Percentiles rank a stretch among this genome's conserved stretches.
Evolutionary conservation across 345 rosid species (phyloP).

Genomic region (Nephelium lappaceum): DNA sequence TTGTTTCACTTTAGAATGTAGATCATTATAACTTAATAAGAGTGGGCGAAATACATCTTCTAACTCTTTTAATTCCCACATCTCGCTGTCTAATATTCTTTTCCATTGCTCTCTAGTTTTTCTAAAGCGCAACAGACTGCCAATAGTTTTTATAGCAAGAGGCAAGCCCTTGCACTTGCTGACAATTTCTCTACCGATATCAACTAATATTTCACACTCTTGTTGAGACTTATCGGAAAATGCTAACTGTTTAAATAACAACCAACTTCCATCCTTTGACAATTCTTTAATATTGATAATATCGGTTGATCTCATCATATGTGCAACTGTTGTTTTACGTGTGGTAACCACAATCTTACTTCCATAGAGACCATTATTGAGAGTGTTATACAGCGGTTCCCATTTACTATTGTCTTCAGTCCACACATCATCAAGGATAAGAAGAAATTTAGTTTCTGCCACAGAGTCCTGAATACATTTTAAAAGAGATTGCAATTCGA

Average conservation of each 20-base stretch:
- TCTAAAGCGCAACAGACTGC: neutral
- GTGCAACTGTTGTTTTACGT: slow-evolving; percentile 11
- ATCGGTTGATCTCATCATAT: neutral
- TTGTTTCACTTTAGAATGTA: neutral
- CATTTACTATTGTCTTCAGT: slow-evolving; percentile 4
- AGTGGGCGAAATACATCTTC: neutral
- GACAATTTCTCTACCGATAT: slow-evolving; percentile 18
- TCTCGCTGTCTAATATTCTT: neutral
- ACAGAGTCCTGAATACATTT: neutral
- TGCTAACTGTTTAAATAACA: neutral
- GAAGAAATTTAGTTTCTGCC: slow-evolving; percentile 9
- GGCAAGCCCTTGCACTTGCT: slow-evolving; percentile 33
- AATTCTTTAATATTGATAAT: neutral
- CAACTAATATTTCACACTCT: neutral
- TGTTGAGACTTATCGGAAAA: neutral
- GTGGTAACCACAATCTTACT: slow-evolving; percentile 25
- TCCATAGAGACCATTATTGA: neutral
- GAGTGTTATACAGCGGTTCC: neutral
- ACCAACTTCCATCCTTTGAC: neutral
- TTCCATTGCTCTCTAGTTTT: neutral
- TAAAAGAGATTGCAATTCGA: neutral
- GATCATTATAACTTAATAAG: neutral
- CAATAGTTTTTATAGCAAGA: slow-evolving; percentile 15
- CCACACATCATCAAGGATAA: slow-evolving; percentile 35
- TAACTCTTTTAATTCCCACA: neutral